Conservation (phyloP, 148 eudicot species). For the Limonium bicolor region DNA sequence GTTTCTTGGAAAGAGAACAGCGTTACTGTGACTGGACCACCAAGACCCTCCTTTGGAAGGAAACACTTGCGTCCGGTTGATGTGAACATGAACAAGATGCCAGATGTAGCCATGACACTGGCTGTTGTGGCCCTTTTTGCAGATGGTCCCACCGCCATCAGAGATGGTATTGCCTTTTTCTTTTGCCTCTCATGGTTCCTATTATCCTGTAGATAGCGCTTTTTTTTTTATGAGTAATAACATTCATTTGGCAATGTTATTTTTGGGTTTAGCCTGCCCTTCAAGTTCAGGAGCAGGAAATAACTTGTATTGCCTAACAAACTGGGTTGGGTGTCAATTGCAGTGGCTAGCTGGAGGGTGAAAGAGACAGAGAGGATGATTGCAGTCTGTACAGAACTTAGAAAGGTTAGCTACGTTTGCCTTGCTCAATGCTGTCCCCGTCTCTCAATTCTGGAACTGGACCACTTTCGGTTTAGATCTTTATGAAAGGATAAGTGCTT, state of each 20-base stretch:
- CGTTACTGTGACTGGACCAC: constrained; percentile 87
- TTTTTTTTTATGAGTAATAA: no score
- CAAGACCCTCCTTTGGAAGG: constrained; percentile 50
- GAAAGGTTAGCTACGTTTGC: constrained; percentile 95
- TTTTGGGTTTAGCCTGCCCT: no score
- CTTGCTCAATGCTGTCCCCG: no score
- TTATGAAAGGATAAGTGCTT: no score
- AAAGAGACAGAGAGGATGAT: constrained; percentile 99
- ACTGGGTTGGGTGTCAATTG: no score
- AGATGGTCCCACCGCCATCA: constrained; percentile 89
- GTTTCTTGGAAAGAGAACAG: constrained; percentile 95
- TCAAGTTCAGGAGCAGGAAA: no score
- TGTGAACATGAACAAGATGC: constrained; percentile 99
- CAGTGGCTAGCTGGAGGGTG: constrained; percentile 99
- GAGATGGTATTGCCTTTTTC: constrained; percentile 67
- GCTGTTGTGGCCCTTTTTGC: constrained; percentile 94
- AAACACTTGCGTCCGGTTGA: constrained; percentile 73
- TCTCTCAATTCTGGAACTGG: no score
- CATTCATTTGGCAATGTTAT: no score
- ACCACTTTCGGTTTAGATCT: no score
- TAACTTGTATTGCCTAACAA: no score
- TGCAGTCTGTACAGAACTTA: constrained; percentile 96
- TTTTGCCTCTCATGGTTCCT: neutral
- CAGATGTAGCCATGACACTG: constrained; percentile 98
- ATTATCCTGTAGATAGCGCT: no score